phyloP scores from a whole-genome alignment of 2,329 filamentous ascomycete species.

The Calonectria leucothoes region DNA sequence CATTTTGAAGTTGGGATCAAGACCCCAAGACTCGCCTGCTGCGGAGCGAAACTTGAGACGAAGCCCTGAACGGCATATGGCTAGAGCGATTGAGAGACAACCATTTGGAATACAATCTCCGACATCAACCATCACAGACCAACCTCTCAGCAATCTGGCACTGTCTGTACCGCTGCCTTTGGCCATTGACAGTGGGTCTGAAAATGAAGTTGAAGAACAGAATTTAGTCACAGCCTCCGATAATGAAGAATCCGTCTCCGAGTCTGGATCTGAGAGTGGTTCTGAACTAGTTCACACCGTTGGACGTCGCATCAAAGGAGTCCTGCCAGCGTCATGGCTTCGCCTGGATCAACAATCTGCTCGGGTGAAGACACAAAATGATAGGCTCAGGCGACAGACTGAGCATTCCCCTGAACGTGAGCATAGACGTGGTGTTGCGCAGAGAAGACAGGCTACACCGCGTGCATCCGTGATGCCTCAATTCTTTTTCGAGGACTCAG shows the following conservation, averaged over 20 bases:
- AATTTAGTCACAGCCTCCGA: neutral
- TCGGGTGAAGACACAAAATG: constrained; percentile 46
- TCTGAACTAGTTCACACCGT: constrained; percentile 54
- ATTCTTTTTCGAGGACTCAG: constrained; percentile 61
- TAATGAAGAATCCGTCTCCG: constrained; percentile 31
- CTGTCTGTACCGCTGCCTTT: constrained; percentile 16
- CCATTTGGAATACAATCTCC: neutral
- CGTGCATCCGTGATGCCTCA: constrained; percentile 40
- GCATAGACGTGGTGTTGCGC: constrained; percentile 61
- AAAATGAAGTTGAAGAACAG: constrained; percentile 31
- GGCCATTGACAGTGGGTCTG: constrained; percentile 38
- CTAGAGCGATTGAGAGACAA: neutral
- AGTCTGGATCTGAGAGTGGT: constrained; percentile 53
- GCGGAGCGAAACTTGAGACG: constrained; percentile 35
- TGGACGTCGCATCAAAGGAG: constrained; percentile 65
- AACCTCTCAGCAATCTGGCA: neutral
- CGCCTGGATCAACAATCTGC: constrained; percentile 65
- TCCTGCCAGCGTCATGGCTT: constrained; percentile 76
- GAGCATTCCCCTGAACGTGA: constrained; percentile 52
- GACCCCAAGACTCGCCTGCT: constrained; percentile 33
- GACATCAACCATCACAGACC: neutral
- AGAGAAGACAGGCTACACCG: constrained; percentile 52
- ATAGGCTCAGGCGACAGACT: constrained; percentile 41
- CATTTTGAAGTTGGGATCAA: constrained; percentile 27
- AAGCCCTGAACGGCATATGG: constrained; percentile 17